A percentile compares a stretch with the other conserved stretches of the same genome.
Conservation (phyloP, 2,329 filamentous ascomycete species). For the Aspergillus tamarii region DNA sequence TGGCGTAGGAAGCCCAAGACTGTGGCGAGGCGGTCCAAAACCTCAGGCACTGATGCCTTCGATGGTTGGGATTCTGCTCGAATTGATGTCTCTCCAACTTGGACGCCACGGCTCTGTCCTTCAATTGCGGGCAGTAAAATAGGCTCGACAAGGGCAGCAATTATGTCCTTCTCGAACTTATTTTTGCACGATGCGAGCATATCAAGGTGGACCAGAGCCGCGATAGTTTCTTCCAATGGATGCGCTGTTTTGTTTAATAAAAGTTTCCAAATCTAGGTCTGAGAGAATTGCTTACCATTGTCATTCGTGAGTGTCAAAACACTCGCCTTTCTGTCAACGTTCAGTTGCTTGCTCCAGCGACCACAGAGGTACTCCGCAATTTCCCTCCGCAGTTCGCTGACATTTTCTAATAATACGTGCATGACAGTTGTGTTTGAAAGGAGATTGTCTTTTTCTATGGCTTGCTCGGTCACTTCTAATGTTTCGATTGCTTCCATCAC, state of each 20-base stretch:
- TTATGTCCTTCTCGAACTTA: constrained; percentile 38
- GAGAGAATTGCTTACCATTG: constrained; percentile 51
- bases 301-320: constrained; percentile 61
- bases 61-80: constrained; percentile 28
- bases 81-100: constrained; percentile 33
- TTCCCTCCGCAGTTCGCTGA: constrained; percentile 66
- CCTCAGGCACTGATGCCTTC: constrained; percentile 33
- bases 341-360: constrained; percentile 72
- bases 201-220: constrained; percentile 34
- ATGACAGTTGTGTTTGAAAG: constrained; percentile 42
- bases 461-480: constrained; percentile 48
- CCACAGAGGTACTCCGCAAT: constrained; percentile 68
- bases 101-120: constrained; percentile 30
- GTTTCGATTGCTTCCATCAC: constrained; percentile 53
- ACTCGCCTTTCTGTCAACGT: constrained; percentile 60
- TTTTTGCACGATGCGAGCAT: constrained; percentile 35
- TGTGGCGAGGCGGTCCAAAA: constrained; percentile 48
- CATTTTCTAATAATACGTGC: constrained; percentile 65
- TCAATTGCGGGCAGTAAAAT: constrained; percentile 32
- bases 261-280: background rate
- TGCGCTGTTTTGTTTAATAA: constrained; percentile 20
- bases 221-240: constrained; percentile 35
- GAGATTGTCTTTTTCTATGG: constrained; percentile 31
- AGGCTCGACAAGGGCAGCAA: constrained; percentile 35
- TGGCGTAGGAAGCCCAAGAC: constrained; percentile 56